Percentiles rank a stretch among this genome's conserved stretches.
Evolutionary conservation across 768 basidiomycete genomes (phyloP).

Genomic region (Panaeolus cyanescens): DNA sequence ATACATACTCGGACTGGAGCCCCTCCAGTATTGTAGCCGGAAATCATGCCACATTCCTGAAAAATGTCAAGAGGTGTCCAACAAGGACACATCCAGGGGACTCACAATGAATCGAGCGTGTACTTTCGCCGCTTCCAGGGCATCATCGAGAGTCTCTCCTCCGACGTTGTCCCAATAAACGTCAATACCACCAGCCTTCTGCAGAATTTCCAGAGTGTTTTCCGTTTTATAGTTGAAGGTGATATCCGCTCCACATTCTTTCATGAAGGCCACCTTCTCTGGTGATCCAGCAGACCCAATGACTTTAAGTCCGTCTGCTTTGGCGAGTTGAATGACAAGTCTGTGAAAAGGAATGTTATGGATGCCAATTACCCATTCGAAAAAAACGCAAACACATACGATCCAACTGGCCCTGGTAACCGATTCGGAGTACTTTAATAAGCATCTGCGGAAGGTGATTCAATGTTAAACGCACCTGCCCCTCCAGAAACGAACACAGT

Average conservation of each 20-base stretch:
- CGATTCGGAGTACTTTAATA: too few species aligned
- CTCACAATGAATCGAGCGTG: slow-evolving; percentile 57
- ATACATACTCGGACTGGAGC: slow-evolving; percentile 16
- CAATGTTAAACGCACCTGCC: slow-evolving; percentile 24
- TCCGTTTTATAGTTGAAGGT: slow-evolving; percentile 76
- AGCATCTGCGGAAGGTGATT: too few species aligned
- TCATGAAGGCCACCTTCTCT: slow-evolving; percentile 69
- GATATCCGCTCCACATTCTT: slow-evolving; percentile 64
- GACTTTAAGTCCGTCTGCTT: slow-evolving; percentile 56
- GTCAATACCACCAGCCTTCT: slow-evolving; percentile 53
- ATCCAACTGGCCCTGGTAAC: slow-evolving; percentile 51
- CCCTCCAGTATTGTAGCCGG: slow-evolving; percentile 34
- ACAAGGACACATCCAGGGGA: neutral
- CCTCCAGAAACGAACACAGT: slow-evolving; percentile 42
- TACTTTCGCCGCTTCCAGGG: slow-evolving; percentile 44
- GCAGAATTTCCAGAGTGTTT: slow-evolving; percentile 50
- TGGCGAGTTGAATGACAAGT: slow-evolving; percentile 53
- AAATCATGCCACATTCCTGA: slow-evolving; percentile 45
- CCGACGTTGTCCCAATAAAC: slow-evolving; percentile 63
- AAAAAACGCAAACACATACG: slow-evolving; percentile 36
- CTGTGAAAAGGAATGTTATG: slow-evolving; percentile 19
- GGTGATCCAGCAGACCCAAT: slow-evolving; percentile 73
- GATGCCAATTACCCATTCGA: too few species aligned
- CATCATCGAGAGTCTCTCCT: slow-evolving; percentile 60
- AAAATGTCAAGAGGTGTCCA: neutral